Percentiles rank a stretch among this genome's conserved stretches.
phyloP scores from a whole-genome alignment of 1,284 basidiomycete species.

The Boletus holoroseus region DNA sequence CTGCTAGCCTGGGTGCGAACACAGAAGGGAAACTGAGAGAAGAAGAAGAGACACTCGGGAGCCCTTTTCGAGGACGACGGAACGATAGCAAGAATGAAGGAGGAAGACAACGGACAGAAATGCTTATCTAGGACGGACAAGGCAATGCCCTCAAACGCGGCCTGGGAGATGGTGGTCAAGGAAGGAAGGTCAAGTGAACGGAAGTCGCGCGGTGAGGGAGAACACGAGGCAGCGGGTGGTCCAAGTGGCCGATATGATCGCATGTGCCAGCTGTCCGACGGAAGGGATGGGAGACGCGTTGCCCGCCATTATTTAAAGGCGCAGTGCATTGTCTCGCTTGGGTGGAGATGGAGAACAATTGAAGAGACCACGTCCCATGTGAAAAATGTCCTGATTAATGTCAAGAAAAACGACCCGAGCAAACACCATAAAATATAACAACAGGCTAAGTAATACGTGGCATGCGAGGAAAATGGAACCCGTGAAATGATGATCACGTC shows the following conservation, averaged over 20 bases:
- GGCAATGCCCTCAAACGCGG: constrained; percentile 9
- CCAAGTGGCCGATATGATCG: constrained; percentile 5
- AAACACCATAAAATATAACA: constrained; percentile 22
- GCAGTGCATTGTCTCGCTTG: constrained; percentile 1
- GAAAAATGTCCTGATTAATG: constrained; percentile 4
- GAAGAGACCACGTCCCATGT: not conserved
- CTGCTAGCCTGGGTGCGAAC: not conserved
- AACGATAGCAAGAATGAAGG: not conserved
- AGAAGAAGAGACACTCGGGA: not conserved
- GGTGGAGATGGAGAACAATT: constrained; percentile 1
- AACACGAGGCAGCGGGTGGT: constrained; percentile 27
- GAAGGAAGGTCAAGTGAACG: constrained; percentile 1
- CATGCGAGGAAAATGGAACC: not conserved
- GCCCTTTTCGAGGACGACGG: not conserved
- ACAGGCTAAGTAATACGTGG: constrained; percentile 2
- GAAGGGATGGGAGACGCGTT: not conserved
- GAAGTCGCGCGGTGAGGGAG: constrained; percentile 15
- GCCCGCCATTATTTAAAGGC: not conserved
- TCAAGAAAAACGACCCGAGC: constrained; percentile 13
- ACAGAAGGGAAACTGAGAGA: not conserved
- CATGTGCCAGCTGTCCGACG: not conserved
- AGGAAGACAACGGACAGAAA: constrained; percentile 12
- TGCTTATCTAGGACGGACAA: constrained; percentile 20
- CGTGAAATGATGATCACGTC: not conserved
- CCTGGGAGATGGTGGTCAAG: constrained; percentile 2